These are phyloP conservation scores for Puccinia horiana DNA, from an alignment of 1,284 basidiomycete species.

Conservation along the genomic window DNA sequence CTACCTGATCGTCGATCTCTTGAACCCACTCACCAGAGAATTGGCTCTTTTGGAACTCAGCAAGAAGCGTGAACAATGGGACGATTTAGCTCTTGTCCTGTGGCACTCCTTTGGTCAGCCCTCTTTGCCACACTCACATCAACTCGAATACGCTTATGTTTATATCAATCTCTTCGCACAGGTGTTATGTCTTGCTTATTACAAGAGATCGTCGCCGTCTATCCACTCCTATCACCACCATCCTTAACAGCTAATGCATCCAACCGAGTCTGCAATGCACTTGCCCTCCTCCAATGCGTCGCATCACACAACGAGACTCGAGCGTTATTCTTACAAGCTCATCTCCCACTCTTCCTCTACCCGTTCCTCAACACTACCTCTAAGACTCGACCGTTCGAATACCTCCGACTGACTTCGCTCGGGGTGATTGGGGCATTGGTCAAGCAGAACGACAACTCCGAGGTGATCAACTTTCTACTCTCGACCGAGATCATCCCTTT, in stretches of 20 bases:
- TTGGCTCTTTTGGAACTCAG: constrained; percentile 88
- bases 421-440: constrained; percentile 98
- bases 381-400: constrained; percentile 98
- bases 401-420: constrained; percentile 91
- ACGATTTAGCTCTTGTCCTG: constrained; percentile 92
- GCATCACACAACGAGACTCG: constrained; percentile 92
- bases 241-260: constrained; percentile 96
- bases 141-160: too few relatives aligned
- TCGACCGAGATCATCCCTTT: constrained; percentile 99
- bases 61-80: constrained; percentile 99
- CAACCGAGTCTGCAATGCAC: constrained; percentile 98
- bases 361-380: constrained; percentile 99
- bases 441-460: constrained; percentile 99
- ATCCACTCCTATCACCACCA: constrained; percentile 91
- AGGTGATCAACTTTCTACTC: constrained; percentile 97
- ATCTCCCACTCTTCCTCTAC: constrained; percentile 97
- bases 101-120: constrained; percentile 97
- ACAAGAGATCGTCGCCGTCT: constrained; percentile 98
- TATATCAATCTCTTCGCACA: constrained; percentile 57
- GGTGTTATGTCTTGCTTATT: constrained; percentile 98
- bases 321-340: constrained; percentile 85
- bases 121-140: neutral
- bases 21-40: constrained; percentile 79
- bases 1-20: constrained; percentile 74
- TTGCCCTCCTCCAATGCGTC: constrained; percentile 95